A percentile compares a stretch with the other conserved stretches of the same genome.
phyloP scores from a whole-genome alignment of 768 basidiomycete genomes.

The Gloeophyllum trabeum region DNA sequence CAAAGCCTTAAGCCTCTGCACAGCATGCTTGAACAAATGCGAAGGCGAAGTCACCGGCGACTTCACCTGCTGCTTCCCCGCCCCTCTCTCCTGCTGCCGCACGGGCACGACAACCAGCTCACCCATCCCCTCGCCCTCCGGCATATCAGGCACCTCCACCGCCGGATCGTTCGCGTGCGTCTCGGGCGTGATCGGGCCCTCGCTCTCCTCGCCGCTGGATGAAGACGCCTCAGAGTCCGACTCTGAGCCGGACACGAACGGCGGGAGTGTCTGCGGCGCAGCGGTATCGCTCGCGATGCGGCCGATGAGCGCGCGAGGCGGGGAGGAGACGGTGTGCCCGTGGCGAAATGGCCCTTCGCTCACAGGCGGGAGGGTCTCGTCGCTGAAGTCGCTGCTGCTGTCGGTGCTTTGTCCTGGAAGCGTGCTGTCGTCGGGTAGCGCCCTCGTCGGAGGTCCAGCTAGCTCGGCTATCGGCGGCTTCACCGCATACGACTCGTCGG shows the following conservation, averaged over 20 bases:
- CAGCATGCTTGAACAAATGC: constrained; percentile 26
- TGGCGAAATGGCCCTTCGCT: too few relatives aligned
- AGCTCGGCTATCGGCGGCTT: neutral
- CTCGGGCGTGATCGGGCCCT: constrained; percentile 7
- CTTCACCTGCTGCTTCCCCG: neutral
- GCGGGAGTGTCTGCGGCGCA: neutral
- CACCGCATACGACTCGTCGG: neutral
- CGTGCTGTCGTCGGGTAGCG: neutral
- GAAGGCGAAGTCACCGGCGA: neutral
- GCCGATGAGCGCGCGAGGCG: neutral
- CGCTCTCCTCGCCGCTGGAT: neutral
- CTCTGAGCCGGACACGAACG: neutral
- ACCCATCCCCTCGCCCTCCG: neutral
- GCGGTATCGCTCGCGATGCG: neutral
- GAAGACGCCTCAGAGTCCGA: constrained; percentile 1
- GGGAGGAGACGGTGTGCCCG: neutral
- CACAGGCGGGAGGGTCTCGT: neutral
- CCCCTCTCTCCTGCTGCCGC: neutral
- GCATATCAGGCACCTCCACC: constrained; percentile 11
- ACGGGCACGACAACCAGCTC: neutral
- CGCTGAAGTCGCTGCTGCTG: neutral
- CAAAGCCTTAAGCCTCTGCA: constrained; percentile 25
- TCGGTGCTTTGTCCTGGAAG: neutral
- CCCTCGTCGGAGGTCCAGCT: too few relatives aligned
- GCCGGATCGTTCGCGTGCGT: constrained; percentile 6